Percentiles rank a stretch among this genome's conserved stretches.
Conservation (phyloP, 176 grass and related monocot species). For the Aegilops speltoides region DNA sequence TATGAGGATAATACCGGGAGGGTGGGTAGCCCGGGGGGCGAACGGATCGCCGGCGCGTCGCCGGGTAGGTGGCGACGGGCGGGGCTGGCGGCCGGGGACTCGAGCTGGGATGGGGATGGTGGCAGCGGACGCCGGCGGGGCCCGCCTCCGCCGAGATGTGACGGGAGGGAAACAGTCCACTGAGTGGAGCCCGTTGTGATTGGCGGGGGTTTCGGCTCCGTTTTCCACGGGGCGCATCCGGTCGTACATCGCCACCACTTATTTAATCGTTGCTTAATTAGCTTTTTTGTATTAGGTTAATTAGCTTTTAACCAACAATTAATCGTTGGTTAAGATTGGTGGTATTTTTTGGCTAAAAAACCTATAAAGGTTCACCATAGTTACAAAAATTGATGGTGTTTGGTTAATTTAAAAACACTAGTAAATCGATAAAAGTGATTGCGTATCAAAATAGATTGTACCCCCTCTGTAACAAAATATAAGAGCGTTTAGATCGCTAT, state of each 20-base stretch:
- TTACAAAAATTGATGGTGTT: too few species aligned
- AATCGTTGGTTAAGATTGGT: too few species aligned
- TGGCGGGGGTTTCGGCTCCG: background rate
- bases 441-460: too few species aligned
- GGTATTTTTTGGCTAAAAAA: too few species aligned
- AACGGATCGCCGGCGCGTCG: conserved; percentile 14
- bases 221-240: background rate
- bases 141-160: background rate
- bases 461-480: too few species aligned
- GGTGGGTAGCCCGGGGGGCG: conserved; percentile 14
- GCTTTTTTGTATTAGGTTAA: too few species aligned
- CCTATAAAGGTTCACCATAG: too few species aligned
- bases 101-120: background rate
- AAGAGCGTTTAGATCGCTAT: too few species aligned
- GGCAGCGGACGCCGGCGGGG: background rate
- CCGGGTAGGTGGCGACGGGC: background rate
- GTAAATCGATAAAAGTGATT: too few species aligned
- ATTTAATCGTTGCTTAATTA: too few species aligned
- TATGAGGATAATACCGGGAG: background rate
- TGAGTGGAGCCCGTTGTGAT: background rate
- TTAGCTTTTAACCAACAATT: too few species aligned
- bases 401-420: too few species aligned
- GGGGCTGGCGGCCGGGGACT: background rate
- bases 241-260: background rate
- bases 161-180: background rate